phyloP scores from a whole-genome alignment of 768 basidiomycete genomes.

The Tylopilus plumbeoviolaceoides region DNA sequence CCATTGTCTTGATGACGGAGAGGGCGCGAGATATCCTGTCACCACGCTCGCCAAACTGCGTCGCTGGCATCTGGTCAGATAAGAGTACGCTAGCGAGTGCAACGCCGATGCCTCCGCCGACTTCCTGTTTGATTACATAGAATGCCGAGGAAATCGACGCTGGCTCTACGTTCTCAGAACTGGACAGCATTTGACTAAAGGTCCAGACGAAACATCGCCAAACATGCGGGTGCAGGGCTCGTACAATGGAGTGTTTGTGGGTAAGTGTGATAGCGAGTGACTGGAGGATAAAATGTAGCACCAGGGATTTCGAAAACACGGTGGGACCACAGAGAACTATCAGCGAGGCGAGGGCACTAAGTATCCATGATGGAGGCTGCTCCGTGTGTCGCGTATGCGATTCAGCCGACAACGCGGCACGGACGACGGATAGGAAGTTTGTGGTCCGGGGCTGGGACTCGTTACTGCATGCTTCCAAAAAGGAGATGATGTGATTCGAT shows the following conservation, averaged over 20 bases:
- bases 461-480: constrained; percentile 17
- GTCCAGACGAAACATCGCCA: constrained; percentile 60
- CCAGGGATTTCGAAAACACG: constrained; percentile 38
- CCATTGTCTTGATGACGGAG: constrained; percentile 37
- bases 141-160: constrained; percentile 36
- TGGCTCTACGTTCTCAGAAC: constrained; percentile 16
- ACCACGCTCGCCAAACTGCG: constrained; percentile 8
- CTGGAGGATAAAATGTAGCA: constrained; percentile 37
- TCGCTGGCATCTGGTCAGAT: neutral
- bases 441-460: constrained; percentile 1
- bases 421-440: constrained; percentile 27
- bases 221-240: constrained; percentile 38
- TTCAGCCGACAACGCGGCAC: constrained; percentile 24
- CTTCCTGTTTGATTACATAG: constrained; percentile 43
- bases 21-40: constrained; percentile 34
- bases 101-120: constrained; percentile 41
- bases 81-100: constrained; percentile 41
- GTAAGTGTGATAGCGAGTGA: constrained; percentile 31
- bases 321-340: constrained; percentile 43
- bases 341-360: constrained; percentile 42
- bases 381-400: constrained; percentile 17
- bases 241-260: constrained; percentile 35
- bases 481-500: constrained; percentile 26
- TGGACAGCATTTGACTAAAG: constrained; percentile 38
- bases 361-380: constrained; percentile 41